Percentiles rank a stretch among this genome's conserved stretches.
These are phyloP conservation scores for Saururus chinensis DNA, from an alignment of 164 flowering plant species.

Conservation along the genomic window DNA sequence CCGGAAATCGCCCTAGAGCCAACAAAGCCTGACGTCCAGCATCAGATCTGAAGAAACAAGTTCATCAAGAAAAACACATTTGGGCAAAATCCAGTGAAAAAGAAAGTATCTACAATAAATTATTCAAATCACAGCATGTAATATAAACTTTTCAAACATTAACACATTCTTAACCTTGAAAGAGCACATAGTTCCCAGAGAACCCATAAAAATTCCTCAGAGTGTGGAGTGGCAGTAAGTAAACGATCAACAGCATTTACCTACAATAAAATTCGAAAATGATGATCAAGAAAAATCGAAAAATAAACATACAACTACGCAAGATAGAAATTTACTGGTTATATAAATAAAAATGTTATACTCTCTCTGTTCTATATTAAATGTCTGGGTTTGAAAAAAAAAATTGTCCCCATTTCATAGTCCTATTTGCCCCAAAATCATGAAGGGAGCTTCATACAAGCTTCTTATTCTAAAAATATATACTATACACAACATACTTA, in stretches of 20 bases:
- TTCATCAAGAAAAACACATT: too few species aligned
- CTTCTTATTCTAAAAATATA: too few species aligned
- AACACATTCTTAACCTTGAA: conserved; percentile 47
- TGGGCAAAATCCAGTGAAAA: too few species aligned
- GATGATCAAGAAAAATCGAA: too few species aligned
- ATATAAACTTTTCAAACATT: background rate
- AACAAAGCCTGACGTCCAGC: conserved; percentile 90
- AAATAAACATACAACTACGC: background rate
- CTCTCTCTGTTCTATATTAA: too few species aligned
- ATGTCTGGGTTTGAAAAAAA: too few species aligned
- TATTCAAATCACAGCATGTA: too few species aligned
- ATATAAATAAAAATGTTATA: background rate
- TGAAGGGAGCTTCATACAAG: too few species aligned
- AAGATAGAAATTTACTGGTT: background rate
- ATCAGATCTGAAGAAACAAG: conserved; percentile 55
- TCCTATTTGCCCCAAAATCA: too few species aligned
- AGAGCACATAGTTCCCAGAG: conserved; percentile 90
- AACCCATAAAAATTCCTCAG: conserved; percentile 82
- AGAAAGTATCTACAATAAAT: too few species aligned
- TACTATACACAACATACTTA: too few species aligned
- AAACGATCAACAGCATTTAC: conserved; percentile 69
- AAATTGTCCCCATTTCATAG: too few species aligned
- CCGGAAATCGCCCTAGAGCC: conserved; percentile 73
- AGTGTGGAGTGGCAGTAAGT: conserved; percentile 42
- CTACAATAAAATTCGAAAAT: conserved; percentile 26